These are phyloP conservation scores for Isatis lusitanica DNA, from an alignment of 441 rosid genomes.

Conservation along the genomic window DNA sequence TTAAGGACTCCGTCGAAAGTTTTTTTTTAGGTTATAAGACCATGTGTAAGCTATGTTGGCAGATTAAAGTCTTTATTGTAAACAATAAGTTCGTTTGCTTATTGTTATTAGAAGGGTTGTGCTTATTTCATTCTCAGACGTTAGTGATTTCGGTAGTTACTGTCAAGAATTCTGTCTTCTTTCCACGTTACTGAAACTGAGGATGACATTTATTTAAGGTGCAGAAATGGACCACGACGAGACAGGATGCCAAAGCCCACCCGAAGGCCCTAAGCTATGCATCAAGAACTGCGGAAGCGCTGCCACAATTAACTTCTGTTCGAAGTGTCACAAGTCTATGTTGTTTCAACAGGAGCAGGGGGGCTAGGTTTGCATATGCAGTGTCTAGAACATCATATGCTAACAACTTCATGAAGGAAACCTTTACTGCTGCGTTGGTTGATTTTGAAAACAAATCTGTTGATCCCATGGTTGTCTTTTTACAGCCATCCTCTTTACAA, in stretches of 20 bases:
- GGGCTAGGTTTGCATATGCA: conserved; percentile 59
- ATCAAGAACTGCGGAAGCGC: conserved; percentile 80
- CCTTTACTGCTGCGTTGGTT: conserved; percentile 38
- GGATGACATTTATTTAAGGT: conserved; percentile 14
- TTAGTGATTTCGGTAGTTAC: background rate
- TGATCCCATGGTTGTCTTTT: conserved; percentile 43
- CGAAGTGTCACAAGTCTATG: conserved; percentile 68
- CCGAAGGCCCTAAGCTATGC: conserved; percentile 83
- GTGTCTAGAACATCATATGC: conserved; percentile 49
- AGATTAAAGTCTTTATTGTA: background rate
- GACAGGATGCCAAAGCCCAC: conserved; percentile 95
- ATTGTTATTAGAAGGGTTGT: background rate
- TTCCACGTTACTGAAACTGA: background rate
- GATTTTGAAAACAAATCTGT: conserved; percentile 41
- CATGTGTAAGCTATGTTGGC: background rate
- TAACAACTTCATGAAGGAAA: conserved; percentile 48
- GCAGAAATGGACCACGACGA: conserved; percentile 87
- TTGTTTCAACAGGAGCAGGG: conserved; percentile 59
- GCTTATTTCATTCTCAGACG: background rate
- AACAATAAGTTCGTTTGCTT: background rate
- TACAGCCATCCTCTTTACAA: conserved; percentile 44
- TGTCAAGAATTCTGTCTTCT: background rate
- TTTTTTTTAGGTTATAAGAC: background rate
- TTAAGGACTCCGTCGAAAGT: background rate
- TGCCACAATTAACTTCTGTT: conserved; percentile 75